Percentiles rank a stretch among this genome's conserved stretches.
phyloP scores from a whole-genome alignment of 2,329 filamentous ascomycete species.

The Pestalotiopsis sp. region DNA sequence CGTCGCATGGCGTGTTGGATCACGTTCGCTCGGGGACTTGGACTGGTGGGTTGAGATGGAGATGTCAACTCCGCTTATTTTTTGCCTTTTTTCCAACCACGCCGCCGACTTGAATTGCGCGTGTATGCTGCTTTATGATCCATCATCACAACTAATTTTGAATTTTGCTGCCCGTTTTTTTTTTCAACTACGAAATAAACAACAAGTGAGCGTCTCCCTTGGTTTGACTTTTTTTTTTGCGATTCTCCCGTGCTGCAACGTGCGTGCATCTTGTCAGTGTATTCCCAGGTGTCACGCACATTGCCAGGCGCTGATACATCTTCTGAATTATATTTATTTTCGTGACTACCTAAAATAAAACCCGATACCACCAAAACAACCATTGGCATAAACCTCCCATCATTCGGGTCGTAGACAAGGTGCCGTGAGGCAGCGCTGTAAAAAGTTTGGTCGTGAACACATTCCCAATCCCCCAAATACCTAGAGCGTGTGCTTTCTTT shows the following conservation, averaged over 20 bases:
- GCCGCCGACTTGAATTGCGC: not conserved
- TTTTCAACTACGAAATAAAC: not conserved
- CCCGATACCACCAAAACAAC: not conserved
- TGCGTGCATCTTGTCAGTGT: not conserved
- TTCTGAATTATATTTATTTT: not conserved
- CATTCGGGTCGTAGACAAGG: constrained; percentile 11
- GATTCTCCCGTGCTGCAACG: not conserved
- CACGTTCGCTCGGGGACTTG: constrained; percentile 65
- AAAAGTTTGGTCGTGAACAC: not conserved
- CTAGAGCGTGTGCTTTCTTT: not conserved
- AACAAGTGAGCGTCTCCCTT: not conserved
- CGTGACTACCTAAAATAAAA: not conserved
- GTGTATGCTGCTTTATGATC: no score
- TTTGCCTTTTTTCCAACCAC: constrained; percentile 21
- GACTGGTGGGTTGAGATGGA: constrained; percentile 57
- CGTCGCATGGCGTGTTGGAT: constrained; percentile 72
- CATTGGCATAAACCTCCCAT: not conserved
- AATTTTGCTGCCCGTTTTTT: not conserved
- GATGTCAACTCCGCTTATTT: constrained; percentile 47
- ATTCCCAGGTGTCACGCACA: not conserved
- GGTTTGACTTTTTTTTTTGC: no score
- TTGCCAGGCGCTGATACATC: not conserved
- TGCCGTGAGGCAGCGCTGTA: constrained; percentile 22
- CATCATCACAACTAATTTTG: no score
- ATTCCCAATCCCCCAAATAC: not conserved